These are phyloP conservation scores for Aspergillus bridgeri DNA, from an alignment of 495 filamentous ascomycete species.

Conservation along the genomic window DNA sequence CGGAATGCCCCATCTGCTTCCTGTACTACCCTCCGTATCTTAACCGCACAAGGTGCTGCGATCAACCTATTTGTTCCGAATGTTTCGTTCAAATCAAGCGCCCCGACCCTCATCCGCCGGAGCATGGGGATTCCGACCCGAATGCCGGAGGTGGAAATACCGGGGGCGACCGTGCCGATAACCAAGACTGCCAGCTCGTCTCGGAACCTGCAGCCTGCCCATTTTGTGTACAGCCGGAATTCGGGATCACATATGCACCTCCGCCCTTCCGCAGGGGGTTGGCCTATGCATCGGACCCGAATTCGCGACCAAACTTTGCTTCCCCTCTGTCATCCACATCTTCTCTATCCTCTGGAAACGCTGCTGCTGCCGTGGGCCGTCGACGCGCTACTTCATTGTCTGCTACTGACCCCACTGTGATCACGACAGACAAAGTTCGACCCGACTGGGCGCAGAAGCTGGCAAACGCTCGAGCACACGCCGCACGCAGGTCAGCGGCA, in stretches of 20 bases:
- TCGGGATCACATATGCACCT: conserved; percentile 87
- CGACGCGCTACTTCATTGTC: conserved; percentile 81
- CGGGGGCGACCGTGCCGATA: conserved; percentile 35
- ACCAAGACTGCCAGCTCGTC: conserved; percentile 64
- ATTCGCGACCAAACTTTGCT: conserved; percentile 42
- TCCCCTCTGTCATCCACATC: conserved; percentile 72
- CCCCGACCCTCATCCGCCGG: conserved; percentile 91
- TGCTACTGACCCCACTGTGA: conserved; percentile 71
- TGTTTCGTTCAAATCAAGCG: conserved; percentile 99
- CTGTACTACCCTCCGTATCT: conserved; percentile 92
- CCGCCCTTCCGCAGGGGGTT: conserved; percentile 86
- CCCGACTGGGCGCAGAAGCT: conserved; percentile 95
- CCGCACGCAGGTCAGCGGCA: conserved; percentile 81
- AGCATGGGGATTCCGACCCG: conserved; percentile 63
- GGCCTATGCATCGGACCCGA: conserved; percentile 55
- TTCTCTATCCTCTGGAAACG: conserved; percentile 42
- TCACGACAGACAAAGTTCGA: conserved; percentile 86
- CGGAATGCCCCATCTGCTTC: conserved; percentile 95
- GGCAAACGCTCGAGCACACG: conserved; percentile 76
- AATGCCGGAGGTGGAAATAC: conserved; percentile 40
- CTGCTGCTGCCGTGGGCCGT: conserved; percentile 37
- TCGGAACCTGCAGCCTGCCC: conserved; percentile 93
- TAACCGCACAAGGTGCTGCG: conserved; percentile 94
- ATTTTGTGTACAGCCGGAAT: conserved; percentile 92
- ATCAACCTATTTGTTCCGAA: conserved; percentile 96